Evolutionary conservation across 116 monocot species (phyloP), one percentile per base, ranked within the genome.

Genomic region (Thalassia testudinum): DNA sequence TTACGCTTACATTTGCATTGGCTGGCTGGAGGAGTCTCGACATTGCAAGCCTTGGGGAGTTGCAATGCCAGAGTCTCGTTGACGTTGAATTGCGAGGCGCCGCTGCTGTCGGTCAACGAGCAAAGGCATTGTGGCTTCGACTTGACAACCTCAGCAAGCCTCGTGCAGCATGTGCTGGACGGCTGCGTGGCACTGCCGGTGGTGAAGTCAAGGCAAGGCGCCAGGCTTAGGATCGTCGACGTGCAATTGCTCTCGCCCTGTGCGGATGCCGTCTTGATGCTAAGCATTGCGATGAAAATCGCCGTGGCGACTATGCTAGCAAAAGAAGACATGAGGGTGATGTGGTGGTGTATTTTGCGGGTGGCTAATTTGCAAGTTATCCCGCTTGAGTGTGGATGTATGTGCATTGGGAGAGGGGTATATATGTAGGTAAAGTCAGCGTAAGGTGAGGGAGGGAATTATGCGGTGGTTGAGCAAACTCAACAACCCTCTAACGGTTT

Each of bases 111-210:
- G 34, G 57, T 49, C 24, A 70, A 26, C 24, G 38, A 4, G 56
- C 85, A 85, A 42, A 79, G 71, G 53, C 83, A 78, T 21, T 42
- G 64, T 0, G 65, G 57, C 42, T 74, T 58, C 7, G 58, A 42
- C 52, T 75, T 57, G 16, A 75, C 58, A 2, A 78, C 37, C 24
- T 28, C 57, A 1, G 64, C 53, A 11, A 83, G 65, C 58, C 68
- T 60, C 4, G 57, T 21, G 72, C 83, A 83, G 72, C 83, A 83
- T 0, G 71, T 43, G 12, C 59, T 14, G 1, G 77, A 37, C 1
- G 82, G 77, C 5, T 62, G 49, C 38, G 72, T 53, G 2, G 70
- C 45, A 28, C 24, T 68, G 15, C 78, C 71, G 0, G 49, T 61
- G 54, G 70, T 62, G 61, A 58, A 82, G 27, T 58, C 28, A 1